A percentile compares a stretch with the other conserved stretches of the same genome.
Evolutionary conservation across 345 rosid species (phyloP).

Genomic region (Gossypium longicalyx): DNA sequence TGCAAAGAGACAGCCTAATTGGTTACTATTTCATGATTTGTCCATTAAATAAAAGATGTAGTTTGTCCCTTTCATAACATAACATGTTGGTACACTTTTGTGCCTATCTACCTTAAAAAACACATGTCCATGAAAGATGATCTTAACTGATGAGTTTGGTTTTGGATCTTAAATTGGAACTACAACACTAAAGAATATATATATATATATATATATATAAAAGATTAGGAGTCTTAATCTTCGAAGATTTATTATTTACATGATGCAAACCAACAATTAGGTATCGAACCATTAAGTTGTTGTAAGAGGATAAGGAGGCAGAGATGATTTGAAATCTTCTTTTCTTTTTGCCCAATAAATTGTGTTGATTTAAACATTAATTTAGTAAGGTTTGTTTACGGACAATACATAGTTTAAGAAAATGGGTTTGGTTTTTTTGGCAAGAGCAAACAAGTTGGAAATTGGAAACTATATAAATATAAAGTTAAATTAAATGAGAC

Average conservation of each 20-base stretch:
- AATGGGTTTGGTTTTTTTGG: too few species aligned
- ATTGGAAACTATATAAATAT: too few species aligned
- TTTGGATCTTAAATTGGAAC: not conserved
- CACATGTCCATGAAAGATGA: not conserved
- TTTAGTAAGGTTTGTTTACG: not conserved
- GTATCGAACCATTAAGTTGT: not conserved
- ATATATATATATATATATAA: too few species aligned
- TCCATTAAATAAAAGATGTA: not conserved
- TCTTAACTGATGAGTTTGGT: not conserved
- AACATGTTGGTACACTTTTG: too few species aligned
- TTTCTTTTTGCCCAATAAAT: not conserved
- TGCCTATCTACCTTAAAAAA: too few species aligned
- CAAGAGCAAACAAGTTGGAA: not conserved
- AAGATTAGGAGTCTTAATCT: not conserved
- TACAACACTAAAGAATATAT: too few species aligned
- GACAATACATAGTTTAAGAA: too few species aligned
- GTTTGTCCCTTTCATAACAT: slow-evolving; percentile 1
- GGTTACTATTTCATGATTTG: not conserved
- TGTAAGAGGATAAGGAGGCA: not conserved
- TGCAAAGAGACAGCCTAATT: not conserved
- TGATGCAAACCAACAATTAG: not conserved
- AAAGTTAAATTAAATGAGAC: too few species aligned
- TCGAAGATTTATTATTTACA: not conserved
- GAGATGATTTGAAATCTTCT: not conserved
- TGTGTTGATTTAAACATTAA: not conserved